Evolutionary conservation across 176 grass and related monocot species (phyloP), one percentile per base, ranked within the genome.

Genomic region (Areca catechu): DNA sequence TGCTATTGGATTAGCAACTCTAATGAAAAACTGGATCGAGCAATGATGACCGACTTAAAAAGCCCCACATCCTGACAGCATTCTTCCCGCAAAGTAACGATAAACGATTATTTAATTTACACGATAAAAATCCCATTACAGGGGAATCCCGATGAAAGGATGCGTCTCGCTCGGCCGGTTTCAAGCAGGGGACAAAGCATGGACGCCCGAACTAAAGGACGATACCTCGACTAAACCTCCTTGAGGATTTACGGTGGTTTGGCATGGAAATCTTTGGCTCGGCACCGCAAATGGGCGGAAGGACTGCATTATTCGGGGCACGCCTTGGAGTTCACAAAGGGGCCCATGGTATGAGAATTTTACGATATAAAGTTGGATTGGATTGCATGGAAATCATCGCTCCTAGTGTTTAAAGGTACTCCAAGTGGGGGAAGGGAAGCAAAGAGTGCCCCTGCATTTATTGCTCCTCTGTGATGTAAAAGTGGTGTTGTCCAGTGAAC

Each of bases 361-460:
- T 22, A 4, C 20, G 66, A 30, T 58, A 30, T 58, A 67, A 62
- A 62, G 72, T 66, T 59, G 21, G 68, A 53, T 70, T 68, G 34
- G 80, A 79, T 83, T 80, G 88, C 73, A 69, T 75, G 83, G 76
- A 78, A 83, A 83, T 81, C 83, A 93, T 63, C 61, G 14, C 43
- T 51, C 64, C 43, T 52, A 50, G 1, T 27, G 48, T 50, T 83
- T 60, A 62, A 72, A 71, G 74, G 3, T 27, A 24, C 7, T 53
- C 74, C 63, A 74, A 70, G 80, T 55, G 43, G 58, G 56, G 48
- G 58, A 83, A 74, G 56, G 48, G 58, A 83, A 74, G 65, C 70
- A 56, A 66, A 10, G 60, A 51, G 34, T 56, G 19, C 25, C 57
- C 20, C 71, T 74, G 70, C 75, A 70, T 84, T 83, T 72, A 74